phyloP scores from a whole-genome alignment of 2,329 filamentous ascomycete species.

The Alternaria rosae region DNA sequence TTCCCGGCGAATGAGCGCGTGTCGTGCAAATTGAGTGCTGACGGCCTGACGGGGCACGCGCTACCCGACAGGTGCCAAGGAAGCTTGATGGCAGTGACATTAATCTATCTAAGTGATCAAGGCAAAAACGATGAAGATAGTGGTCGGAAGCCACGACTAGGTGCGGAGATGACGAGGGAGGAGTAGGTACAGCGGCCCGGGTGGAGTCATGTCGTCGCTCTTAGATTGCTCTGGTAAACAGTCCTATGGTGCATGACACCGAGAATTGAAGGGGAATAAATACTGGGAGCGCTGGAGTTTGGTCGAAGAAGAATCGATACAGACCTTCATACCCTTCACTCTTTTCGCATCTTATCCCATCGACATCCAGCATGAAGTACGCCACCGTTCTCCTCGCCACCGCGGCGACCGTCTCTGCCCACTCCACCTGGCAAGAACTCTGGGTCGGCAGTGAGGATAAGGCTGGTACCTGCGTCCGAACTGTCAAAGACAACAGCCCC shows the following conservation, averaged over 20 bases:
- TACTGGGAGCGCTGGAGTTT: conserved; percentile 5
- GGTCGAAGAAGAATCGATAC: not conserved
- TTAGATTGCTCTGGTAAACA: conserved; percentile 19
- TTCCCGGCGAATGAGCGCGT: conserved; percentile 17
- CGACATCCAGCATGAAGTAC: conserved; percentile 36
- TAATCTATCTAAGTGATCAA: conserved; percentile 25
- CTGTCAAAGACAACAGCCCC: conserved; percentile 48
- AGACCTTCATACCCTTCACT: not conserved
- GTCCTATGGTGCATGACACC: not conserved
- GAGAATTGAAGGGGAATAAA: conserved; percentile 15
- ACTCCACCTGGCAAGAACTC: conserved; percentile 50
- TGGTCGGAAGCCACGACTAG: conserved; percentile 2
- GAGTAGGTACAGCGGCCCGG: conserved; percentile 22
- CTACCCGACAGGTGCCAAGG: conserved; percentile 23
- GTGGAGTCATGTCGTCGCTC: conserved; percentile 1
- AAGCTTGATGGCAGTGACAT: conserved; percentile 17
- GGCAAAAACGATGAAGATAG: conserved; percentile 3
- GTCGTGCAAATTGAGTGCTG: conserved; percentile 17
- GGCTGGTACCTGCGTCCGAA: conserved; percentile 37
- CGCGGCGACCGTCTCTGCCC: conserved; percentile 45
- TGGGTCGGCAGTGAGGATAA: conserved; percentile 48
- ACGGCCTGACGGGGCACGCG: conserved; percentile 14
- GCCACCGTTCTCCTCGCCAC: conserved; percentile 42
- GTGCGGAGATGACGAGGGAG: conserved; percentile 16
- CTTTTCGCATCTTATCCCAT: not conserved